A percentile compares a stretch with the other conserved stretches of the same genome.
phyloP scores from a whole-genome alignment of 495 filamentous ascomycete species.

The Copromyces sp. region DNA sequence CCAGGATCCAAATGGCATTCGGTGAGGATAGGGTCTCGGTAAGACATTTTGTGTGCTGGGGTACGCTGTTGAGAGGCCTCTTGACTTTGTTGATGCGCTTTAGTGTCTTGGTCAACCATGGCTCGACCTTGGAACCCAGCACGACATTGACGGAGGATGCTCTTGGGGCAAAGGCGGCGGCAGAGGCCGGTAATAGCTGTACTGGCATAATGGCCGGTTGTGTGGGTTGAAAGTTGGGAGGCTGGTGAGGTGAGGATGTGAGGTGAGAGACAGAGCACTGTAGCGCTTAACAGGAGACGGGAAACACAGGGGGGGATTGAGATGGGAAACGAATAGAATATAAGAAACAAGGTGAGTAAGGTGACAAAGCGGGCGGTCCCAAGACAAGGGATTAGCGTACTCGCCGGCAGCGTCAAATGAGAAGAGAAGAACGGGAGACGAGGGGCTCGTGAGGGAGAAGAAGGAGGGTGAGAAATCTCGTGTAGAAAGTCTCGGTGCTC shows the following conservation, averaged over 20 bases:
- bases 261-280: slow-evolving; percentile 37
- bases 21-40: slow-evolving; percentile 89
- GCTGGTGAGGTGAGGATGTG: slow-evolving; percentile 14
- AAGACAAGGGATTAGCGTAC: slow-evolving; percentile 48
- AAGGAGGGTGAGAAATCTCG: slow-evolving; percentile 39
- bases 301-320: background rate
- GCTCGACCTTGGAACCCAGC: slow-evolving; percentile 85
- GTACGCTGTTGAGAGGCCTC: slow-evolving; percentile 93
- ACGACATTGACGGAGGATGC: slow-evolving; percentile 89
- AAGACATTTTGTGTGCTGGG: slow-evolving; percentile 91
- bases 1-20: slow-evolving; percentile 92
- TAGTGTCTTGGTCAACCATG: slow-evolving; percentile 92
- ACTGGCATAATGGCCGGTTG: slow-evolving; percentile 63
- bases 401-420: slow-evolving; percentile 42
- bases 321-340: slow-evolving; percentile 45
- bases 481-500: slow-evolving; percentile 27
- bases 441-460: slow-evolving; percentile 36
- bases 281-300: slow-evolving; percentile 39
- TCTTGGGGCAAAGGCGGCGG: slow-evolving; percentile 90
- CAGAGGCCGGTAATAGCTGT: slow-evolving; percentile 85
- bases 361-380: slow-evolving; percentile 46
- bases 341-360: slow-evolving; percentile 38
- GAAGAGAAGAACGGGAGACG: slow-evolving; percentile 40
- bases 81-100: slow-evolving; percentile 98
- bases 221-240: slow-evolving; percentile 13